Evolutionary conservation across 768 basidiomycete genomes (phyloP).

Genomic region (Boletellus emodensis): DNA sequence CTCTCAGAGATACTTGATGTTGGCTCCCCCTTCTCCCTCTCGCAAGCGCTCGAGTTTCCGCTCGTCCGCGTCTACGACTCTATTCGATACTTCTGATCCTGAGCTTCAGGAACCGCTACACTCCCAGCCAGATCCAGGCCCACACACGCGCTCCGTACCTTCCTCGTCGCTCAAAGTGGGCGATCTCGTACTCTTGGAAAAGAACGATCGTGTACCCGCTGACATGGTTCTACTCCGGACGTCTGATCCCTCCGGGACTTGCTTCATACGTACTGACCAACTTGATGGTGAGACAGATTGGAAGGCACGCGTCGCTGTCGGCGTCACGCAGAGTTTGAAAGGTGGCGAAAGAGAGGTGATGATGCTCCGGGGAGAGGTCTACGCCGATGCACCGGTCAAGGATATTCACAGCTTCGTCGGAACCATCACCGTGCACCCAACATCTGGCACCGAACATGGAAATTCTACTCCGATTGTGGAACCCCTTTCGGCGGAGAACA

Average conservation of each 20-base stretch:
- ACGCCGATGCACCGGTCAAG: constrained; percentile 94
- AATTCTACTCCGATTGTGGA: constrained; percentile 49
- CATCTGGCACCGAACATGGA: constrained; percentile 30
- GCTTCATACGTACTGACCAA: constrained; percentile 97
- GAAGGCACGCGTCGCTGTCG: constrained; percentile 89
- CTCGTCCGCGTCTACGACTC: constrained; percentile 16
- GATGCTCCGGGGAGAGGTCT: constrained; percentile 79
- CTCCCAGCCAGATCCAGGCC: constrained; percentile 33
- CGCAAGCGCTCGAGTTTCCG: constrained; percentile 25
- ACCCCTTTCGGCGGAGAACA: constrained; percentile 92
- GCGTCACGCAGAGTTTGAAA: constrained; percentile 17
- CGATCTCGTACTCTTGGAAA: constrained; percentile 86
- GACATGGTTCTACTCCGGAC: constrained; percentile 89
- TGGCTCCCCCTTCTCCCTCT: constrained; percentile 49
- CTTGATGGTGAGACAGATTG: constrained; percentile 99
- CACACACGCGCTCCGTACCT: constrained; percentile 73
- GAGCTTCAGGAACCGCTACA: constrained; percentile 12
- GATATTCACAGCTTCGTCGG: constrained; percentile 96
- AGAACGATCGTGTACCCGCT: constrained; percentile 96
- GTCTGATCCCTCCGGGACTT: constrained; percentile 84
- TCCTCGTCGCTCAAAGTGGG: constrained; percentile 88
- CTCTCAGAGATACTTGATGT: constrained; percentile 82
- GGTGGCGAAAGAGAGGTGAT: constrained; percentile 48
- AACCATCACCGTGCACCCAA: constrained; percentile 72
- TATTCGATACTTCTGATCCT: constrained; percentile 19